Evolutionary conservation across 2,329 filamentous ascomycete genomes (phyloP), one percentile per base, ranked within the genome.

Genomic region (Phoma sp.): DNA sequence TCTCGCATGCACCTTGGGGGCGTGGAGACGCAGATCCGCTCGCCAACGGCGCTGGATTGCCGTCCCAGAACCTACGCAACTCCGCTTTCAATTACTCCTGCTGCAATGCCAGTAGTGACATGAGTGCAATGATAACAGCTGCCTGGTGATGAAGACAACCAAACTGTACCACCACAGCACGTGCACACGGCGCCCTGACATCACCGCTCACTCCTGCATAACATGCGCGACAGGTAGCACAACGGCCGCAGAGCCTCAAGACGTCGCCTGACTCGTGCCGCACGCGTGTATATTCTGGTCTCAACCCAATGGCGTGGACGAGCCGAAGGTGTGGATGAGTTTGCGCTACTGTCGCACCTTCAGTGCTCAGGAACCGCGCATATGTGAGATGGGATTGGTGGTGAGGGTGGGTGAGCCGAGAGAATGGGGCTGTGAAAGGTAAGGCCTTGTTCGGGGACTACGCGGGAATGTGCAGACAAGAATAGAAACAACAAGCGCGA

Each of bases 241-340:
- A 13, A 41, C 45, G 40, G 51, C 52, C 41, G 52, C 52, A 55
- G 52, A 55, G 52, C 52, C 52, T 55, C 52, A 55, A 13, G n/a
- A 13, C 24, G 11, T 13, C 25, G 45, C 35, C 35, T 42, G 45
- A 55, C 47, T 48, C 29, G 51, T 18, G 11, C 29, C 39, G 14
- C 18, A 18, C 18, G 18, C 18, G 23, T 24, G n/a, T 24, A n/a
- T 44, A 42, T 33, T 43, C 33, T 47, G 22, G 22, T 18, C 25
- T n/a, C 9, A 9, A 32, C 14, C 30, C 47, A 18, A 44, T 5
- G 29, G 41, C 18, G 18, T 35, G 8, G 27, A 37, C 3, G 30
- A 23, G 22, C 44, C 44, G 44, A 38, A 8, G 11, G n/a, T 27
- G 18, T 23, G 33, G 50, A n/a, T 41, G 39, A 25, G 32, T 23